Conservation (phyloP, 306 rosid genomes). For the Cucurbita pepo region DNA sequence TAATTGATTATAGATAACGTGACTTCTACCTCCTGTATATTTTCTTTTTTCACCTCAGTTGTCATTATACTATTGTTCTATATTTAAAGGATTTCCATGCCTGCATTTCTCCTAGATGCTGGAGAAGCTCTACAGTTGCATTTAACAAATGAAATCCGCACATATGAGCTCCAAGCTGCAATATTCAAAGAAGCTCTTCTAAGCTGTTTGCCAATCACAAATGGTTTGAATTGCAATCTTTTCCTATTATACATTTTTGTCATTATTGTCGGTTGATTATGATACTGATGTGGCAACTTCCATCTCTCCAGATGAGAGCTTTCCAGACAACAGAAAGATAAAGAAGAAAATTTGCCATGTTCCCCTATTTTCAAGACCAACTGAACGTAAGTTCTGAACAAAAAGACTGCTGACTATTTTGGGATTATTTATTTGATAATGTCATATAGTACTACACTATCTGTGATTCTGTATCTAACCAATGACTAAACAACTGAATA, state of each 20-base stretch:
- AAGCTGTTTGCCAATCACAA: conserved; percentile 31
- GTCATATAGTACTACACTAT: not conserved
- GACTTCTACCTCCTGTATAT: not conserved
- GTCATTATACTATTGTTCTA: not conserved
- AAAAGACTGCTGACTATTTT: not conserved
- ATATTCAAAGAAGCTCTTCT: conserved; percentile 64
- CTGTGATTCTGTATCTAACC: not conserved
- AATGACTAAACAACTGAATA: not conserved
- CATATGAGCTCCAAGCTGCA: conserved; percentile 67
- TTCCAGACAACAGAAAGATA: conserved; percentile 14
- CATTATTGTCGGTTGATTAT: not conserved
- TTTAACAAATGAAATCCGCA: conserved; percentile 44
- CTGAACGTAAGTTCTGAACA: conserved; percentile 57
- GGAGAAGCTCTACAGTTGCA: conserved; percentile 42
- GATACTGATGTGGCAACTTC: conserved; percentile 8
- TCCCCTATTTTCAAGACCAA: conserved; percentile 64
- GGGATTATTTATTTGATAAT: not conserved
- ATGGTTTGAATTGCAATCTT: conserved; percentile 27
- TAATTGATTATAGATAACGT: not conserved
- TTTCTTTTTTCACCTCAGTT: not conserved
- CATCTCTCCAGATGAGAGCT: conserved; percentile 32
- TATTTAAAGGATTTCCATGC: not conserved
- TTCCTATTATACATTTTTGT: not conserved
- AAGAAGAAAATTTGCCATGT: conserved; percentile 56
- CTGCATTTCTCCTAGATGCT: conserved; percentile 30